Percentiles rank a stretch among this genome's conserved stretches.
Evolutionary conservation across 306 rosid genomes (phyloP).

Genomic region (Casuarina cunninghamiana): DNA sequence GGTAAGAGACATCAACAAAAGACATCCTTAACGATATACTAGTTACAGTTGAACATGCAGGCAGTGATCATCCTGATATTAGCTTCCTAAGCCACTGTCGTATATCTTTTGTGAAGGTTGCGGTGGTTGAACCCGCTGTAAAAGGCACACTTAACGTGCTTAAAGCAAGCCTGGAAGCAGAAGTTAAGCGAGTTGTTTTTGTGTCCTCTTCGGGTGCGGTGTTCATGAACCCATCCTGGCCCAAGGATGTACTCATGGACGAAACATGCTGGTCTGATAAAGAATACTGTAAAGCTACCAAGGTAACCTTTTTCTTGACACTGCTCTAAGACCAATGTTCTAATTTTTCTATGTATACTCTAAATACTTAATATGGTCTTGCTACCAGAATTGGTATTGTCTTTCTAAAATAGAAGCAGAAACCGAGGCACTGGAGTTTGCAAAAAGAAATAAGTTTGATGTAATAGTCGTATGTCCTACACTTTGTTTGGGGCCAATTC

Average conservation of each 20-base stretch:
- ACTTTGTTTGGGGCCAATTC: too few species aligned
- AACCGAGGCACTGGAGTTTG: too few species aligned
- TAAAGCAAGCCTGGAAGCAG: constrained; percentile 36
- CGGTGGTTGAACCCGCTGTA: constrained; percentile 28
- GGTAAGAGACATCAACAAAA: constrained; percentile 14
- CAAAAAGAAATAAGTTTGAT: too few species aligned
- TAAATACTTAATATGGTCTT: not conserved
- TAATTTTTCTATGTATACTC: not conserved
- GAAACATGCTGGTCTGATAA: constrained; percentile 49
- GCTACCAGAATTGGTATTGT: too few species aligned
- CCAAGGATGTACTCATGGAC: constrained; percentile 32
- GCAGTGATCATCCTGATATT: not conserved
- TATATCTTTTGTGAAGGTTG: constrained; percentile 15
- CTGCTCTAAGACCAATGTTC: not conserved
- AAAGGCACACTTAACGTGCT: constrained; percentile 34
- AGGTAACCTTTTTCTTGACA: constrained; percentile 24
- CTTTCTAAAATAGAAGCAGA: too few species aligned
- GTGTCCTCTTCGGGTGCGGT: constrained; percentile 43
- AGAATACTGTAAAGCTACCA: constrained; percentile 38
- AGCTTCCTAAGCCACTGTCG: not conserved
- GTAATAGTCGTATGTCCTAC: too few species aligned
- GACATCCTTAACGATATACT: not conserved
- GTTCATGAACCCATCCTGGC: constrained; percentile 35
- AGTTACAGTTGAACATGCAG: not conserved
- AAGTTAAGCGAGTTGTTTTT: constrained; percentile 40